Percentiles rank a stretch among this genome's conserved stretches.
Conservation (phyloP, 116 monocot species). For the Papilionanthe hybrid region DNA sequence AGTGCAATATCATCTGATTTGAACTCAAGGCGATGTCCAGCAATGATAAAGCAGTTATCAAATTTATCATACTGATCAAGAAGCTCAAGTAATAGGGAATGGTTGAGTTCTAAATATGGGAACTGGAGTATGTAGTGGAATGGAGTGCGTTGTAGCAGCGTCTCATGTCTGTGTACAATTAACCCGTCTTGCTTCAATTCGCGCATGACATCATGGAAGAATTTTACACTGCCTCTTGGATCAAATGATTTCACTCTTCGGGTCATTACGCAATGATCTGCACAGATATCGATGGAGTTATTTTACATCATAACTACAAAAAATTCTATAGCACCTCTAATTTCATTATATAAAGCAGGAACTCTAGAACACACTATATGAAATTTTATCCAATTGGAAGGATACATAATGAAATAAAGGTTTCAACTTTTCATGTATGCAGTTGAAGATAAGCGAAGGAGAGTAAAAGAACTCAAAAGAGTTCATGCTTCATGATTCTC, state of each 20-base stretch:
- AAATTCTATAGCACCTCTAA: too few species aligned
- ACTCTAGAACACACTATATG: too few species aligned
- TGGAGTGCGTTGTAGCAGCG: not conserved
- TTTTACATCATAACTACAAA: too few species aligned
- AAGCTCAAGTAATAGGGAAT: not conserved
- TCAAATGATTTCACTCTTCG: not conserved
- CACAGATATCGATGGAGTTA: too few species aligned
- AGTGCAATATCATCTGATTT: not conserved
- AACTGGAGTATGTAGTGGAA: not conserved
- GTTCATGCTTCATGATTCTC: too few species aligned
- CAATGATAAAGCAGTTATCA: not conserved
- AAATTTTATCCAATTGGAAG: too few species aligned
- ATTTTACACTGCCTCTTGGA: not conserved
- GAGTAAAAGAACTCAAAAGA: too few species aligned
- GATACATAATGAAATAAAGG: too few species aligned
- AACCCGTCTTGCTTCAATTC: not conserved
- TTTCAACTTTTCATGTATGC: too few species aligned
- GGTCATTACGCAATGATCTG: not conserved
- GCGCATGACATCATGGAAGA: not conserved
- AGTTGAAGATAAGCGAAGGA: too few species aligned
- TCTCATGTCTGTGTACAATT: not conserved
- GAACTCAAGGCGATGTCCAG: not conserved
- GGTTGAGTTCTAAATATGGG: not conserved
- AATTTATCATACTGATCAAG: not conserved
- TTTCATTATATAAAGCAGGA: too few species aligned